Percentiles rank a stretch among this genome's conserved stretches.
Conservation (phyloP, 2,329 filamentous ascomycete species). For the Colletotrichum lentis region DNA sequence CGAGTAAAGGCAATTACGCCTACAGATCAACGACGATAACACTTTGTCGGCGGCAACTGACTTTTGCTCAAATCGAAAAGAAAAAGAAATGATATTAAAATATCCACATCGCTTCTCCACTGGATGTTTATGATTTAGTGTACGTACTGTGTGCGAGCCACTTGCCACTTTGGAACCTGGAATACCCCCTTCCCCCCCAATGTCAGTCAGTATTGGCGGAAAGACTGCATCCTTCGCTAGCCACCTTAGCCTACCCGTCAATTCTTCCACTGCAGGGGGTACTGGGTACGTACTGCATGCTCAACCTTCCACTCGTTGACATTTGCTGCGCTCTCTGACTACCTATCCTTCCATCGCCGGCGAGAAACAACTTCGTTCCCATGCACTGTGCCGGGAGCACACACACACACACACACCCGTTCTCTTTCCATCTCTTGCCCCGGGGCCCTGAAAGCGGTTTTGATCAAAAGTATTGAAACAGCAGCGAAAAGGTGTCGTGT, state of each 20-base stretch:
- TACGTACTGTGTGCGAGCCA: conserved; percentile 9
- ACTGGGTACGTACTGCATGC: conserved; percentile 16
- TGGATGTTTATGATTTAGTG: conserved; percentile 13
- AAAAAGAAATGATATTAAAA: too few species aligned
- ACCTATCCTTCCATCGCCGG: neutral
- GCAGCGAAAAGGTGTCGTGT: too few species aligned
- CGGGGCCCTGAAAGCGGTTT: too few species aligned
- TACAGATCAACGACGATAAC: neutral
- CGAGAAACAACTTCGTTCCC: neutral
- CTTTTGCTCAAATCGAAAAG: neutral
- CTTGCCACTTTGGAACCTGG: conserved; percentile 27
- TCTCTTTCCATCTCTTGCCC: too few species aligned
- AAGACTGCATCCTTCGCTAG: conserved; percentile 27
- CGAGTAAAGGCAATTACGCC: neutral
- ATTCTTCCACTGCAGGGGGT: conserved; percentile 29
- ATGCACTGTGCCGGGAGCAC: too few species aligned
- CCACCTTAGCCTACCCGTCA: conserved; percentile 38
- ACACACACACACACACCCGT: too few species aligned
- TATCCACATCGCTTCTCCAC: conserved; percentile 4
- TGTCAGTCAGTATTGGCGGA: conserved; percentile 20
- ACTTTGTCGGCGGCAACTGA: neutral
- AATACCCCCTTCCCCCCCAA: too few species aligned
- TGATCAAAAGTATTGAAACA: too few species aligned
- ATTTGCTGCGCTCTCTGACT: neutral
- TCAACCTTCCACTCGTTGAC: neutral